A percentile compares a stretch with the other conserved stretches of the same genome.
phyloP scores from a whole-genome alignment of 768 basidiomycete genomes.

The Pholiota microspora region DNA sequence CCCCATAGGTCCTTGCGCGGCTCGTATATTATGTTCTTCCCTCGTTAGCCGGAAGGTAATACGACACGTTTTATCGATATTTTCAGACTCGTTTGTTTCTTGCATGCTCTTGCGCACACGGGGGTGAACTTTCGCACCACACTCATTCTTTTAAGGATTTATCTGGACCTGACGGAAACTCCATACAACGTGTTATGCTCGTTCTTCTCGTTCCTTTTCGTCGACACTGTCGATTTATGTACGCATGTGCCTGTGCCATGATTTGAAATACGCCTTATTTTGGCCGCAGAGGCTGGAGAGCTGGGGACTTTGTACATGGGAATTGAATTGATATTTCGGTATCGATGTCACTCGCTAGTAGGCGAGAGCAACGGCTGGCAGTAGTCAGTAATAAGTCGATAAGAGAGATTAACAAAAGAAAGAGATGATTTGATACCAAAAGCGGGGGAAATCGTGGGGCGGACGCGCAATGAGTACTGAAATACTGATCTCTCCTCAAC shows the following conservation, averaged over 20 bases:
- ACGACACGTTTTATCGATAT: conserved; percentile 11
- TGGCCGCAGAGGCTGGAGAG: not conserved
- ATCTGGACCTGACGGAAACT: not conserved
- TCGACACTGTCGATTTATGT: not conserved
- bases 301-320: not conserved
- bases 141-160: not conserved
- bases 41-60: conserved; percentile 5
- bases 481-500: conserved; percentile 10
- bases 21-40: conserved; percentile 2
- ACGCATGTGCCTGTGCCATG: not conserved
- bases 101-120: not conserved
- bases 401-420: conserved; percentile 6
- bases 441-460: conserved; percentile 18
- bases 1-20: not conserved
- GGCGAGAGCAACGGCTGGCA: not conserved
- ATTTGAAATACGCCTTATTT: not conserved
- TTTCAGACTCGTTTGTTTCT: not conserved
- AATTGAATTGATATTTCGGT: not conserved
- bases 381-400: conserved; percentile 2
- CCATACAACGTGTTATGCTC: not conserved
- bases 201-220: not conserved
- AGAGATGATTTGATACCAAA: conserved; percentile 11
- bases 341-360: not conserved
- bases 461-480: conserved; percentile 22
- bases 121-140: not conserved